Percentiles rank a stretch among this genome's conserved stretches.
Evolutionary conservation across 2,329 filamentous ascomycete genomes (phyloP).

Genomic region (Pleurostoma richardsiae): DNA sequence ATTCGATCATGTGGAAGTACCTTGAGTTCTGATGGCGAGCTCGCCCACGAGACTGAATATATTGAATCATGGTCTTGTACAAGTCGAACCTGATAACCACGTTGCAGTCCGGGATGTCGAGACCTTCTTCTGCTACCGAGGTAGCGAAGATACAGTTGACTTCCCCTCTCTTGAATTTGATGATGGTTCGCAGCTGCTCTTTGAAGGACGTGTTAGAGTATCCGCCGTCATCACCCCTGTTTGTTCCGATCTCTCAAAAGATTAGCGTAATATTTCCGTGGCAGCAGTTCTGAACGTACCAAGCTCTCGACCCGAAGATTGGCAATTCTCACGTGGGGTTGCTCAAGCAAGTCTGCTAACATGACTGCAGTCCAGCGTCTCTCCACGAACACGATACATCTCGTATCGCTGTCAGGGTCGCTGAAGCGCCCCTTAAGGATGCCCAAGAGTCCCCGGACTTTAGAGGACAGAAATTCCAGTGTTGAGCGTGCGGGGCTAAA

Average conservation of each 20-base stretch:
- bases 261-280: slow-evolving; percentile 8
- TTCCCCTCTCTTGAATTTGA: slow-evolving; percentile 54
- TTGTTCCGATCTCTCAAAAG: slow-evolving; percentile 11
- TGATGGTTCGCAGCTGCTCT: slow-evolving; percentile 69
- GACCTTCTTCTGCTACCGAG: slow-evolving; percentile 62
- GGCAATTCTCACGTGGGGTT: slow-evolving; percentile 46
- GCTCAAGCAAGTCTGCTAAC: slow-evolving; percentile 62
- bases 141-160: slow-evolving; percentile 64
- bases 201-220: slow-evolving; percentile 64
- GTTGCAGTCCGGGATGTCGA: slow-evolving; percentile 65
- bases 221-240: slow-evolving; percentile 40
- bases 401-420: slow-evolving; percentile 44
- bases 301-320: slow-evolving; percentile 59
- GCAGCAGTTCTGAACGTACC: slow-evolving; percentile 33
- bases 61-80: slow-evolving; percentile 86
- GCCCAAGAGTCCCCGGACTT: slow-evolving; percentile 59
- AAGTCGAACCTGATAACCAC: slow-evolving; percentile 75
- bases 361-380: slow-evolving; percentile 72
- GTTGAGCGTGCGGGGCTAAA: slow-evolving; percentile 23
- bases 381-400: slow-evolving; percentile 84
- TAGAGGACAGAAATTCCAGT: slow-evolving; percentile 58
- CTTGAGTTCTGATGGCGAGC: slow-evolving; percentile 73
- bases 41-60: slow-evolving; percentile 86
- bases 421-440: slow-evolving; percentile 62
- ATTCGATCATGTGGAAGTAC: slow-evolving; percentile 81